These are phyloP conservation scores for Fusarium foetens DNA, from an alignment of 2,329 filamentous ascomycete species.

Conservation along the genomic window DNA sequence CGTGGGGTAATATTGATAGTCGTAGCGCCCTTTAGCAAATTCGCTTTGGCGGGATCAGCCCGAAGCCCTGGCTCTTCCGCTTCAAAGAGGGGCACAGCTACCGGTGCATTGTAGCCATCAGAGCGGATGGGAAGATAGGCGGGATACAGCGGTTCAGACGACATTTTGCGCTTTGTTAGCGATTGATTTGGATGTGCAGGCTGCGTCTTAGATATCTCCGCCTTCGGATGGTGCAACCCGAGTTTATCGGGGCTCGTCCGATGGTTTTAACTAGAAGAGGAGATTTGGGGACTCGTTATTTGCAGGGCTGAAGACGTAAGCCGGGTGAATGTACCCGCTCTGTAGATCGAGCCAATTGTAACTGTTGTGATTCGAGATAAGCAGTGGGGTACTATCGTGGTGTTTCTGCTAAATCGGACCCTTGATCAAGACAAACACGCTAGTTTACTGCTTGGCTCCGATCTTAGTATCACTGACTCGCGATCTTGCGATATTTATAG, in stretches of 20 bases:
- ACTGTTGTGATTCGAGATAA: not conserved
- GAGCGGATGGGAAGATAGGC: slow-evolving; percentile 48
- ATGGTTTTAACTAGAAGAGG: slow-evolving; percentile 11
- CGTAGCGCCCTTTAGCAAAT: slow-evolving; percentile 32
- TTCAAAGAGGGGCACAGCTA: slow-evolving; percentile 43
- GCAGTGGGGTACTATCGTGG: not conserved
- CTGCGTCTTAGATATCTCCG: slow-evolving; percentile 9
- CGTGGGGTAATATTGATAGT: slow-evolving; percentile 44
- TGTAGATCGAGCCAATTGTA: not conserved
- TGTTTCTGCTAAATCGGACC: not conserved
- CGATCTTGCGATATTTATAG: not conserved
- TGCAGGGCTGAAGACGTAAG: slow-evolving; percentile 18
- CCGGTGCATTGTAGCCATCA: slow-evolving; percentile 44
- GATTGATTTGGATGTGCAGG: not conserved
- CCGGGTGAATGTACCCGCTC: slow-evolving; percentile 15
- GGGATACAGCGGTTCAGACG: slow-evolving; percentile 45
- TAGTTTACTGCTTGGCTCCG: not conserved
- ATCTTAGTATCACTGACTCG: not conserved
- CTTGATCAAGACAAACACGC: not conserved
- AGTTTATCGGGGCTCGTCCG: slow-evolving; percentile 15
- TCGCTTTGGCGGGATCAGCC: slow-evolving; percentile 43
- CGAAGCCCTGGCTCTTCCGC: slow-evolving; percentile 46
- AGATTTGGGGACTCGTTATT: slow-evolving; percentile 23
- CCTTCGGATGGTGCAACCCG: slow-evolving; percentile 16
- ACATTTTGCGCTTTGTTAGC: not conserved